Evolutionary conservation across 2,329 filamentous ascomycete genomes (phyloP).

Genomic region (Fusarium sp.): DNA sequence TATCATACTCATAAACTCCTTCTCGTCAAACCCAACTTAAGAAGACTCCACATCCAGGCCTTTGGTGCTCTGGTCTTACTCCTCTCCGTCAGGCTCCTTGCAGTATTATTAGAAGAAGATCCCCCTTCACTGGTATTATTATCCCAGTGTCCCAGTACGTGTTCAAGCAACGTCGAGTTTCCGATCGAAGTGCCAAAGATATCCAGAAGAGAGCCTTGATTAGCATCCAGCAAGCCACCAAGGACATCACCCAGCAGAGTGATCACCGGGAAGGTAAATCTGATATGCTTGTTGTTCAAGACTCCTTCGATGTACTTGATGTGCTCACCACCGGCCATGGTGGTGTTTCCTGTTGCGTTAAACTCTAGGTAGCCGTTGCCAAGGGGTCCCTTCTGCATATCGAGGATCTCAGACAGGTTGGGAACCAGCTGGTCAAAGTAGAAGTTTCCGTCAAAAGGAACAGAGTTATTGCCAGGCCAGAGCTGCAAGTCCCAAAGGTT

Average conservation of each 20-base stretch:
- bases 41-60: conserved; percentile 21
- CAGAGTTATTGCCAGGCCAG: conserved; percentile 54
- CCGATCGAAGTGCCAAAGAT: conserved; percentile 51
- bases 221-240: conserved; percentile 46
- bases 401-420: conserved; percentile 54
- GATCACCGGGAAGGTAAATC: conserved; percentile 49
- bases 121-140: neutral
- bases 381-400: conserved; percentile 49
- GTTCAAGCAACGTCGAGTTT: conserved; percentile 52
- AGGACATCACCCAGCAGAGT: conserved; percentile 51
- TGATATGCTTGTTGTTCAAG: conserved; percentile 51
- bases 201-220: conserved; percentile 44
- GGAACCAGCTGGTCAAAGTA: conserved; percentile 52
- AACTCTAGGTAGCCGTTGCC: conserved; percentile 52
- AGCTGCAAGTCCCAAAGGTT: conserved; percentile 52
- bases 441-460: conserved; percentile 52
- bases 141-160: conserved; percentile 50
- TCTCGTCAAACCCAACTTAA: conserved; percentile 17
- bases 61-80: neutral
- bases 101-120: neutral
- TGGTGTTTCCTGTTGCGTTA: conserved; percentile 53
- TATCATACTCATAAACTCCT: neutral
- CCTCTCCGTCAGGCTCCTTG: neutral
- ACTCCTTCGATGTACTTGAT: conserved; percentile 56
- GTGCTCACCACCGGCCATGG: conserved; percentile 53